Percentiles rank a stretch among this genome's conserved stretches.
Evolutionary conservation across 2,329 filamentous ascomycete genomes (phyloP).

Genomic region (Aspergillus tubingensis): DNA sequence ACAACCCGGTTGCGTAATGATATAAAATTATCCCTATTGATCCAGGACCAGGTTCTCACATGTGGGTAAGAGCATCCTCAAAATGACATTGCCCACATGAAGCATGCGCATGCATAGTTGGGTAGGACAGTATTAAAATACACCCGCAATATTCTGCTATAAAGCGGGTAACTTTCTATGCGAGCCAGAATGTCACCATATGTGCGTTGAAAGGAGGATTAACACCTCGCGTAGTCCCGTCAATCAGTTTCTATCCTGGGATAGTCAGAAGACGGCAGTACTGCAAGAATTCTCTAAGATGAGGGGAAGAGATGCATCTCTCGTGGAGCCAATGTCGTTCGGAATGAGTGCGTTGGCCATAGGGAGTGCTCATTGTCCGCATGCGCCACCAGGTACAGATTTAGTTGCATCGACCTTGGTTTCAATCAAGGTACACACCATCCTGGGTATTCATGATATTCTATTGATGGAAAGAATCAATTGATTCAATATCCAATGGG

Average conservation of each 20-base stretch:
- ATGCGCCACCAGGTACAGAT: background rate
- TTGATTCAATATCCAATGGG: background rate
- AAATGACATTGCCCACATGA: background rate
- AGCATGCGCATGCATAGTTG: background rate
- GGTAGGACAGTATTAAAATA: background rate
- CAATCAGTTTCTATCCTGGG: background rate
- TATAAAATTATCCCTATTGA: background rate
- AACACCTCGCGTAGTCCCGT: background rate
- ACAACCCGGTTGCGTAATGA: background rate
- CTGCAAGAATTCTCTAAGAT: background rate
- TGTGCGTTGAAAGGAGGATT: background rate
- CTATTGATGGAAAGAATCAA: background rate
- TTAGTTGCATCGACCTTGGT: background rate
- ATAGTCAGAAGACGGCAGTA: background rate
- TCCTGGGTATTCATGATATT: background rate
- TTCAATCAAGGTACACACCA: background rate
- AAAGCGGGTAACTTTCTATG: background rate
- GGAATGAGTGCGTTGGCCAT: background rate
- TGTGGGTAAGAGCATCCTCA: background rate
- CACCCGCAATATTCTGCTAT: background rate
- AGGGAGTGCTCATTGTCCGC: background rate
- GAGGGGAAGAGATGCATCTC: background rate
- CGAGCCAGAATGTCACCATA: background rate
- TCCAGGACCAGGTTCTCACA: background rate
- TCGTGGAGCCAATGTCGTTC: background rate